Evolutionary conservation across 306 rosid genomes (phyloP), one percentile per base, ranked within the genome.

Genomic region (Lotus japonicus): DNA sequence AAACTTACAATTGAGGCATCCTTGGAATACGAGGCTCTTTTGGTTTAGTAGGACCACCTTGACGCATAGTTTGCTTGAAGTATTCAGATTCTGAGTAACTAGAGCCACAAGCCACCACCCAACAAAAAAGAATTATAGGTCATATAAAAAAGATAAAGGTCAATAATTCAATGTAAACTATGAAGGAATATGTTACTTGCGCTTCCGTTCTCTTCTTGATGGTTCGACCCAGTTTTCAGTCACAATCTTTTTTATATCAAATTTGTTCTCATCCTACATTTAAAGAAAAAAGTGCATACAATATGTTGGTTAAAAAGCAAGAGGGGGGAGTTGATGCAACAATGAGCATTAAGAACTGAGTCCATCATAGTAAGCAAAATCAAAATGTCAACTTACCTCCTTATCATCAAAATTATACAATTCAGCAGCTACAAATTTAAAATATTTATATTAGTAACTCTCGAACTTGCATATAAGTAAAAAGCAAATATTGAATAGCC

Each of bases 11-110:
- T 81, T 90, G 97, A 53, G 99, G 99, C 99, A 94, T 94, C 74
- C 99, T 96, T 28, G 99, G 99, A 85, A 94, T 94, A 38, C 99
- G 92, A 5, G 99, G 97, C 84, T 94, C 99, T 64, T 79, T 94
- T 4, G 99, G 97, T 82, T 94, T 94, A 58, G 95, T 68, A 9
- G 99, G 97, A 81, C 82, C 99, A 75, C 99, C 97, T 86, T 94
- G 99, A 23, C 99, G 96, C 96, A 94, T 53, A 67, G 99, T 90
- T 87, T 94, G 99, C 86, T 94, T 94, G 68, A 94, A 94, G 81
- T 94, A 94, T 72, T 94, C 99, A 26, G 99, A 88, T 67, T 94
- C 99, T 12, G 99, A 94, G 86, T 94, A 94, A 81, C 99, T 94
- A 58, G 17, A 73, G 53, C 54, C 68, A 23, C 19, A 74, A 76